Evolutionary conservation across 108 stramenopile species (phyloP).

Genomic region (Pseudonitzschia delicatissima): DNA sequence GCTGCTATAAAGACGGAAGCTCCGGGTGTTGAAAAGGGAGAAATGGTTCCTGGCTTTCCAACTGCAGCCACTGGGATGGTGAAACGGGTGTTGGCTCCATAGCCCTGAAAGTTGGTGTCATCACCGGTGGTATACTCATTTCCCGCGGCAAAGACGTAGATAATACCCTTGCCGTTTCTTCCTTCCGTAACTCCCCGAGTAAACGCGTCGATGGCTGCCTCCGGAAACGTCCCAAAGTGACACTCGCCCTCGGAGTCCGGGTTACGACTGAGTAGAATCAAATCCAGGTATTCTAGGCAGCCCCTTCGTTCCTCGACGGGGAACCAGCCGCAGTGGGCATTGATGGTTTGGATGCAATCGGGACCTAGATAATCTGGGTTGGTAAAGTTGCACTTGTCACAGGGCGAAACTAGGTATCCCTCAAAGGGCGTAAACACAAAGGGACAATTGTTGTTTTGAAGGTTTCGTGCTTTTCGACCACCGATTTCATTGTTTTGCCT

Average conservation of each 20-base stretch:
- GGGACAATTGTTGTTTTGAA: background rate
- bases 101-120: conserved; percentile 31
- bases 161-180: conserved; percentile 42
- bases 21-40: conserved; percentile 35
- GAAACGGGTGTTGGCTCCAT: conserved; percentile 23
- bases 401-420: background rate
- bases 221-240: conserved; percentile 2
- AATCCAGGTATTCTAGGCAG: conserved; percentile 33
- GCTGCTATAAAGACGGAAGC: conserved; percentile 34
- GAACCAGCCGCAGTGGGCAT: conserved; percentile 7
- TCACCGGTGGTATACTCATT: conserved; percentile 25
- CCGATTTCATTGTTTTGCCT: background rate
- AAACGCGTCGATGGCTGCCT: too few relatives aligned
- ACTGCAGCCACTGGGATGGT: conserved; percentile 43
- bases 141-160: conserved; percentile 41
- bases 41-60: conserved; percentile 20
- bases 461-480: background rate
- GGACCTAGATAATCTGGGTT: background rate
- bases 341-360: conserved; percentile 17
- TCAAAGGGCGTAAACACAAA: background rate
- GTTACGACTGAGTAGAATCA: background rate
- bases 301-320: conserved; percentile 16
- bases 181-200: conserved; percentile 19
- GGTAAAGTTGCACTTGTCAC: background rate
- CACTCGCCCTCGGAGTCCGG: background rate